Conservation (phyloP, 148 eudicot species). For the Rhododendron ferrugineum region DNA sequence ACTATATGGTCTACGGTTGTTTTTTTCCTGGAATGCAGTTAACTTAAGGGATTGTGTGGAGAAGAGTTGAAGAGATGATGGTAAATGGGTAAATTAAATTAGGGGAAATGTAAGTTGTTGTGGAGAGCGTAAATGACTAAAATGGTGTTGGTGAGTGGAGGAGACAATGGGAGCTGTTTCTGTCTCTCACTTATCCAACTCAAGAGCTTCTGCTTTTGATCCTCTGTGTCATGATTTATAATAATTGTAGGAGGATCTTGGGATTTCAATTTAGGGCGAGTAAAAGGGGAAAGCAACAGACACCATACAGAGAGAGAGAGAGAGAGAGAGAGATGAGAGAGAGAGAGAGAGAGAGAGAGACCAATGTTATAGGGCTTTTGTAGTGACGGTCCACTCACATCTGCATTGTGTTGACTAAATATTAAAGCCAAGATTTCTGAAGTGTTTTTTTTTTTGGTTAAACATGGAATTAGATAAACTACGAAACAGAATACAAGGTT, state of each 20-base stretch:
- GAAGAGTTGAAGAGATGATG: neutral
- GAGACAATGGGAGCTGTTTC: neutral
- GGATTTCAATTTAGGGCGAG: neutral
- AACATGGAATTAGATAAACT: too few relatives aligned
- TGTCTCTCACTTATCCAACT: neutral
- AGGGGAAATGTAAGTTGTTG: neutral
- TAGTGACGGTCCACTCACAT: neutral
- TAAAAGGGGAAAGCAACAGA: neutral
- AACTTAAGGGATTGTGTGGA: neutral
- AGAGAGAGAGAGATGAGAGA: too few relatives aligned
- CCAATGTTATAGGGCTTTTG: neutral
- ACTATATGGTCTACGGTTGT: neutral
- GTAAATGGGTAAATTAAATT: neutral
- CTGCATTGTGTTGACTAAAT: neutral
- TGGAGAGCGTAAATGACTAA: neutral
- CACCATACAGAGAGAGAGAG: too few relatives aligned
- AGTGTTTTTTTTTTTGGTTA: too few relatives aligned
- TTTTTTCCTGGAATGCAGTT: neutral
- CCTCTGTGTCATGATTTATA: slow-evolving; percentile 2
- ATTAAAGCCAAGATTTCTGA: neutral
- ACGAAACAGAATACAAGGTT: too few relatives aligned
- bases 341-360: neutral
- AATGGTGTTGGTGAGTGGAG: neutral
- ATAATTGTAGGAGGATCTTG: slow-evolving; percentile 2
- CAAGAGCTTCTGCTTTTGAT: neutral